Percentiles rank a stretch among this genome's conserved stretches.
Conservation (phyloP, 1,284 basidiomycete species). For the Trametes polyzona region DNA sequence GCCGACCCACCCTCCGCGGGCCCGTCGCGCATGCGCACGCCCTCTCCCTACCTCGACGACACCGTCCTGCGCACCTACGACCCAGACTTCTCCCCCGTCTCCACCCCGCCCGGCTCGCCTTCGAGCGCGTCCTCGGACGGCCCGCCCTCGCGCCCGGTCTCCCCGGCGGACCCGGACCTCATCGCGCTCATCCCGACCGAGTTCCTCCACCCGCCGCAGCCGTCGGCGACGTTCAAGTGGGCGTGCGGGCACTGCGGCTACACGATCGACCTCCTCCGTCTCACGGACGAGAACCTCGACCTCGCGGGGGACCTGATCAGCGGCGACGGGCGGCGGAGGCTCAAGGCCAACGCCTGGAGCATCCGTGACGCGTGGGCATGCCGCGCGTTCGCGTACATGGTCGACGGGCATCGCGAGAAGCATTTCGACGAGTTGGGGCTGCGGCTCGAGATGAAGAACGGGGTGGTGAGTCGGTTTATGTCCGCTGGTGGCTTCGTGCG, state of each 20-base stretch:
- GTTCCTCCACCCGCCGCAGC: conserved; percentile 24
- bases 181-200: conserved; percentile 25
- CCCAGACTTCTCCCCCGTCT: conserved; percentile 52
- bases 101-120: conserved; percentile 46
- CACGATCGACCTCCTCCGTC: conserved; percentile 27
- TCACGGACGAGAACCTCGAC: conserved; percentile 27
- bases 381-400: conserved; percentile 25
- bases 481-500: not conserved
- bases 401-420: conserved; percentile 18
- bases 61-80: conserved; percentile 43
- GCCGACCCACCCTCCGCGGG: not conserved
- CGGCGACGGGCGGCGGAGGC: conserved; percentile 10
- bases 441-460: conserved; percentile 12
- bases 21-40: not conserved
- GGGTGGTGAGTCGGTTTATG: conserved; percentile 20
- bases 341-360: conserved; percentile 17
- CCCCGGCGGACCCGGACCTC: conserved; percentile 27
- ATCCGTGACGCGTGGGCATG: conserved; percentile 23
- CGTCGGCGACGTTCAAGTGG: conserved; percentile 29
- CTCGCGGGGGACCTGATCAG: conserved; percentile 14
- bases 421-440: conserved; percentile 29
- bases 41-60: conserved; percentile 19
- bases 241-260: conserved; percentile 31
- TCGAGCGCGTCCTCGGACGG: conserved; percentile 34
- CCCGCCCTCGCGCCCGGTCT: conserved; percentile 17